Percentiles rank a stretch among this genome's conserved stretches.
These are phyloP conservation scores for Lepidium campestre DNA, from an alignment of 441 rosid species.

Conservation along the genomic window DNA sequence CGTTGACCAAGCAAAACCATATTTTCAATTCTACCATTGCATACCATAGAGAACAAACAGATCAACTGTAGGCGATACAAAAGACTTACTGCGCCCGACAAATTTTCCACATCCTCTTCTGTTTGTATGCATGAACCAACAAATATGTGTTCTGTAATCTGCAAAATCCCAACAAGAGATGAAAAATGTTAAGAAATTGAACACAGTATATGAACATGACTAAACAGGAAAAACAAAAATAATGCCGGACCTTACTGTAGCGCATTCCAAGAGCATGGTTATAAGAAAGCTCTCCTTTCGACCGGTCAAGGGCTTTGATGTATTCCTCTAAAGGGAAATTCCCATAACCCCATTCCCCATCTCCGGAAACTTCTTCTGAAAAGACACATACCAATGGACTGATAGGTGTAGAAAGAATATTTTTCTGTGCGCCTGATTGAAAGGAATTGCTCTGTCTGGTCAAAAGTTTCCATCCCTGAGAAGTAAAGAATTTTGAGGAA, in stretches of 20 bases:
- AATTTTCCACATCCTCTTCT: slow-evolving; percentile 63
- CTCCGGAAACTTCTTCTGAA: slow-evolving; percentile 64
- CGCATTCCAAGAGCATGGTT: slow-evolving; percentile 85
- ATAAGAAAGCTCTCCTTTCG: slow-evolving; percentile 85
- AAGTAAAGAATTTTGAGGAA: slow-evolving; percentile 59
- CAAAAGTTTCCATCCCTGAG: slow-evolving; percentile 58
- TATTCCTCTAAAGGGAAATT: slow-evolving; percentile 88
- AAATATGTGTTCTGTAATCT: slow-evolving; percentile 91
- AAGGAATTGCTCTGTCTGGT: slow-evolving; percentile 34
- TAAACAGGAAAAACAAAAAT: not conserved
- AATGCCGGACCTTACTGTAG: slow-evolving; percentile 70
- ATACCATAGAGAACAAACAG: not conserved
- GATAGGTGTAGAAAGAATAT: slow-evolving; percentile 36
- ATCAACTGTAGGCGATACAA: not conserved
- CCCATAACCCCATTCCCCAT: slow-evolving; percentile 91
- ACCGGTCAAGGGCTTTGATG: slow-evolving; percentile 79
- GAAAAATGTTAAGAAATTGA: slow-evolving; percentile 2
- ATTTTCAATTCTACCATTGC: not conserved
- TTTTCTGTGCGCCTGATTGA: slow-evolving; percentile 32
- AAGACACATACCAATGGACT: slow-evolving; percentile 62
- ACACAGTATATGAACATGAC: not conserved
- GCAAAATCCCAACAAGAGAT: slow-evolving; percentile 21
- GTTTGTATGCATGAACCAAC: slow-evolving; percentile 88
- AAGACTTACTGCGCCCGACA: slow-evolving; percentile 56
- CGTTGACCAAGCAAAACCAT: slow-evolving; percentile 11